These are phyloP conservation scores for Amanita brunnescens DNA, from an alignment of 768 basidiomycete genomes.

Conservation along the genomic window DNA sequence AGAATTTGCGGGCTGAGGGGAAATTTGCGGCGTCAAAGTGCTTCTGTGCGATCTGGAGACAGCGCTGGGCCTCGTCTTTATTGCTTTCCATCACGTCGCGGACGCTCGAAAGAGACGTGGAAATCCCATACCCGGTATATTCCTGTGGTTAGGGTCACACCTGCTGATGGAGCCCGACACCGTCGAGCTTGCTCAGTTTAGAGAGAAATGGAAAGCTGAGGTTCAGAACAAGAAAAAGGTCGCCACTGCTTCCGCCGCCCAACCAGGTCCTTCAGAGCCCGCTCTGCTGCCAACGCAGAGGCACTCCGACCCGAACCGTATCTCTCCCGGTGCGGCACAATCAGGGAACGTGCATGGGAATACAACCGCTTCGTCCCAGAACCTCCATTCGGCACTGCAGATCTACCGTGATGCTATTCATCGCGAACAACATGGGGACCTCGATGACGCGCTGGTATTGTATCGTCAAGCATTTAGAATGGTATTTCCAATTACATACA, in stretches of 20 bases:
- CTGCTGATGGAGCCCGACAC: constrained; percentile 35
- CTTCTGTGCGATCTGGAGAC: constrained; percentile 69
- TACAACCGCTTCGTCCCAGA: constrained; percentile 15
- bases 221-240: constrained; percentile 32
- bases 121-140: constrained; percentile 8
- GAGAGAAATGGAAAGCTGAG: constrained; percentile 68
- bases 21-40: constrained; percentile 67
- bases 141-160: constrained; percentile 7
- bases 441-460: constrained; percentile 66
- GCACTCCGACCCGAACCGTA: constrained; percentile 2
- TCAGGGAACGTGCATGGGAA: not conserved
- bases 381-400: constrained; percentile 43
- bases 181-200: constrained; percentile 58
- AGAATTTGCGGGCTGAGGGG: constrained; percentile 78
- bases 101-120: constrained; percentile 4
- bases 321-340: not conserved
- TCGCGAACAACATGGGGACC: constrained; percentile 62
- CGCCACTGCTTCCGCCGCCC: not conserved
- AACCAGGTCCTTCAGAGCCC: constrained; percentile 4
- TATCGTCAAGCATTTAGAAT: constrained; percentile 79
- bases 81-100: constrained; percentile 63
- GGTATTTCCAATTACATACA: constrained; percentile 19
- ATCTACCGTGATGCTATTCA: constrained; percentile 64
- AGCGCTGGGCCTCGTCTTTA: constrained; percentile 82
- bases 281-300: constrained; percentile 6